Conservation (phyloP, 306 rosid genomes). For the Echinosophora koreensis region DNA sequence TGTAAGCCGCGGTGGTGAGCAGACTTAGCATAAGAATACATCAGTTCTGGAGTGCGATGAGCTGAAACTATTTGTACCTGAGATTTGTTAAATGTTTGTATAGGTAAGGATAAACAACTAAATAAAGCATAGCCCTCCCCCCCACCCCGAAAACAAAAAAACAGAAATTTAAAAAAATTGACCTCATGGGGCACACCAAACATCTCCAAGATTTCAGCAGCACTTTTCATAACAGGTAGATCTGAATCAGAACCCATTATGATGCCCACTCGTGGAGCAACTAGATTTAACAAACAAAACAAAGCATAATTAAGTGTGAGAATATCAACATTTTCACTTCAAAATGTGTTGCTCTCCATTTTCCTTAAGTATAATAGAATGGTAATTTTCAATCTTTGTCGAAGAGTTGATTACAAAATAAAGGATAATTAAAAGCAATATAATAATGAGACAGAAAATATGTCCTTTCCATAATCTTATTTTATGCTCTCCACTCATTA, state of each 20-base stretch:
- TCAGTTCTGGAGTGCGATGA: constrained; percentile 84
- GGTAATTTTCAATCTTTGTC: not conserved
- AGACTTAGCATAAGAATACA: constrained; percentile 77
- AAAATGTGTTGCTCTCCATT: constrained; percentile 14
- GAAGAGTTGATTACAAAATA: constrained; percentile 4
- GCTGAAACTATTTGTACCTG: constrained; percentile 94
- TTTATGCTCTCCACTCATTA: not conserved
- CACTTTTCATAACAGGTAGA: constrained; percentile 89
- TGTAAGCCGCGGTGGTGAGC: constrained; percentile 77
- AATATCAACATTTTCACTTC: constrained; percentile 13
- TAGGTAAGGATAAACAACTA: constrained; percentile 32
- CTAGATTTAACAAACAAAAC: constrained; percentile 53
- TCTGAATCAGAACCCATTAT: constrained; percentile 98
- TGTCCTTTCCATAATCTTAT: not conserved
- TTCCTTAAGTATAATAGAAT: constrained; percentile 5
- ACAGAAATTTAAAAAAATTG: constrained; percentile 4
- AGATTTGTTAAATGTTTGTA: constrained; percentile 9
- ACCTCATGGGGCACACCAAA: constrained; percentile 91
- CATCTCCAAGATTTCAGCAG: constrained; percentile 75
- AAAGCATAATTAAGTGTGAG: constrained; percentile 23
- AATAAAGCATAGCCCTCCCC: not conserved
- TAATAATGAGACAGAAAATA: not conserved
- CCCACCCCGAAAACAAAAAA: too few relatives aligned
- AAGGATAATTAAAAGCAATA: constrained; percentile 2
- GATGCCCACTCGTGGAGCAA: constrained; percentile 75